phyloP scores from a whole-genome alignment of 352 stramenopile species.

The Peronospora belbahrii region DNA sequence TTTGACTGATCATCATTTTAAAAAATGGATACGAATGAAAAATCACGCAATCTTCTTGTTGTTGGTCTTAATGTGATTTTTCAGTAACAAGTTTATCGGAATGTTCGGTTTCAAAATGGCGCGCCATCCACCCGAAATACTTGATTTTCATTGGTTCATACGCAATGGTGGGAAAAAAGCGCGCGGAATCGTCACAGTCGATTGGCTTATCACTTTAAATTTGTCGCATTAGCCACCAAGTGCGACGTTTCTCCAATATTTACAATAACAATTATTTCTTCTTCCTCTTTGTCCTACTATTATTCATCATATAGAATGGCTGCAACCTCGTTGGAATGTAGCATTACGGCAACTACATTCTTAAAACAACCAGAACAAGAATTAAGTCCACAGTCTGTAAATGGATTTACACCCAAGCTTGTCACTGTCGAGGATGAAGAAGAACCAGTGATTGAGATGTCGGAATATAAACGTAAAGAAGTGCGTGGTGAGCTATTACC shows the following conservation, averaged over 20 bases:
- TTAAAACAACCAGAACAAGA: constrained; percentile 29
- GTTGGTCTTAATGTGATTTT: too few species aligned
- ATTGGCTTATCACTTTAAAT: constrained; percentile 25
- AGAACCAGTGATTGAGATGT: constrained; percentile 39
- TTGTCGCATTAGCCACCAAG: constrained; percentile 21
- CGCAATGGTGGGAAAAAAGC: constrained; percentile 12
- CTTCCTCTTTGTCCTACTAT: too few species aligned
- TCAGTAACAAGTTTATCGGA: too few species aligned
- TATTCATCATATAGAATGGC: constrained; percentile 24
- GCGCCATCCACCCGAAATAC: background rate
- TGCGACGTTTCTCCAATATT: constrained; percentile 10
- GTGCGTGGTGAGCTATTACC: constrained; percentile 69
- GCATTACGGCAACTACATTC: constrained; percentile 7
- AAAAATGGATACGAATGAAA: too few species aligned
- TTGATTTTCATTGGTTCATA: constrained; percentile 2
- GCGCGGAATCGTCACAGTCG: constrained; percentile 18
- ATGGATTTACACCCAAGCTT: constrained; percentile 13
- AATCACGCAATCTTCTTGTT: too few species aligned
- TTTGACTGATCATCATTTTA: background rate
- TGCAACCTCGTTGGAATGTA: constrained; percentile 21
- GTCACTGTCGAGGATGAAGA: constrained; percentile 19
- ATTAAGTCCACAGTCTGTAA: constrained; percentile 17
- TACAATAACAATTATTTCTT: too few species aligned
- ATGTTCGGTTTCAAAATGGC: constrained; percentile 11
- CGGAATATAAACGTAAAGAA: constrained; percentile 84